Percentiles rank a stretch among this genome's conserved stretches.
These are phyloP conservation scores for Circinella minor DNA, from an alignment of 371 early-diverging fungal species.

Conservation along the genomic window DNA sequence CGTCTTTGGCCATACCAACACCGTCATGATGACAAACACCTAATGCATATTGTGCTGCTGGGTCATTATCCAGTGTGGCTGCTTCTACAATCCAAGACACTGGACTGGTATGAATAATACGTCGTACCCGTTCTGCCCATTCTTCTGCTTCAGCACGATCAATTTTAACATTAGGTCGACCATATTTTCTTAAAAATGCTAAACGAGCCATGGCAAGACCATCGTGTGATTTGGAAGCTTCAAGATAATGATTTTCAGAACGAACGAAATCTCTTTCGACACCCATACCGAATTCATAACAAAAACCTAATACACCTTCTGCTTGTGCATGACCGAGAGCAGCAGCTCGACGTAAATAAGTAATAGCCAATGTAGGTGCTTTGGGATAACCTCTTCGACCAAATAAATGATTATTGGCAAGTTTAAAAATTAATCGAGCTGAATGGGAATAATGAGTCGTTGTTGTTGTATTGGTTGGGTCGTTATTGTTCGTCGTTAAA, in stretches of 20 bases:
- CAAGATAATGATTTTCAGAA: conserved; percentile 66
- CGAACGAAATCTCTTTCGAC: conserved; percentile 50
- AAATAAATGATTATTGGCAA: conserved; percentile 56
- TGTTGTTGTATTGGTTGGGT: background rate
- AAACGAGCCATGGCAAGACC: conserved; percentile 68
- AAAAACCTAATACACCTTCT: conserved; percentile 66
- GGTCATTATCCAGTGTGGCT: conserved; percentile 36
- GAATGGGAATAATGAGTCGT: conserved; percentile 6
- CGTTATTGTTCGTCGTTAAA: too few relatives aligned
- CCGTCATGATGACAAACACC: conserved; percentile 80
- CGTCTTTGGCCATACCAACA: conserved; percentile 59
- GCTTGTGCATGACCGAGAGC: conserved; percentile 50
- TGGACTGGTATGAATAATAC: conserved; percentile 23
- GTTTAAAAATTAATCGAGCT: conserved; percentile 37
- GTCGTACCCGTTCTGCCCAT: conserved; percentile 52
- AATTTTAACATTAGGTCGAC: conserved; percentile 75
- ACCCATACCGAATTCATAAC: conserved; percentile 84
- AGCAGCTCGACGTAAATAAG: conserved; percentile 46
- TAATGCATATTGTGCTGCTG: conserved; percentile 58
- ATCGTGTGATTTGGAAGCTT: conserved; percentile 42
- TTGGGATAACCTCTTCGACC: conserved; percentile 56
- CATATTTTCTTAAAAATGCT: conserved; percentile 78
- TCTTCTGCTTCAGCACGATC: conserved; percentile 72
- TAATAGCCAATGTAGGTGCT: conserved; percentile 49
- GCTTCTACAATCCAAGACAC: conserved; percentile 15